Conservation (phyloP, 1,284 basidiomycete genomes). For the Wolfiporia cocos region DNA sequence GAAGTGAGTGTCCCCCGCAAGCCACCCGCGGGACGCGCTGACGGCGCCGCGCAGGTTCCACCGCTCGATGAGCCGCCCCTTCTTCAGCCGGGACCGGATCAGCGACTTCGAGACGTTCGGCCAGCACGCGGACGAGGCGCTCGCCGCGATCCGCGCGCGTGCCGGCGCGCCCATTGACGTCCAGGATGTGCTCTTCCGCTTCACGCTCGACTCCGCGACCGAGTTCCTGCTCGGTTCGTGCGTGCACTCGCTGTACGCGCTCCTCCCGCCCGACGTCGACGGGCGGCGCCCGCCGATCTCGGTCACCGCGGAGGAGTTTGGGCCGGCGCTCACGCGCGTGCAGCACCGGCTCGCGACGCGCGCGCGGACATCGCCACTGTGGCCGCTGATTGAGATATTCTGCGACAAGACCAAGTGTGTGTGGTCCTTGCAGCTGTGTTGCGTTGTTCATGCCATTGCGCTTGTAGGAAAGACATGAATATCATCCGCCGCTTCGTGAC, state of each 20-base stretch:
- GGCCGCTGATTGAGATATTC: slow-evolving; percentile 36
- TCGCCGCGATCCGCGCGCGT: slow-evolving; percentile 39
- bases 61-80: slow-evolving; percentile 45
- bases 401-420: slow-evolving; percentile 32
- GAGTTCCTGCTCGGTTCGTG: slow-evolving; percentile 33
- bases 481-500: slow-evolving; percentile 44
- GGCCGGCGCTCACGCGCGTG: slow-evolving; percentile 19
- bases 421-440: too few relatives aligned
- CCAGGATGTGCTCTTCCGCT: slow-evolving; percentile 28
- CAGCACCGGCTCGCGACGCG: slow-evolving; percentile 36
- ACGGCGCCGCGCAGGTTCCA: slow-evolving; percentile 40
- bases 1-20: slow-evolving; percentile 17
- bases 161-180: slow-evolving; percentile 7
- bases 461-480: too few relatives aligned
- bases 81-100: slow-evolving; percentile 44
- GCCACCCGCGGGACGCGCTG: neutral
- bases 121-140: slow-evolving; percentile 40
- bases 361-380: slow-evolving; percentile 23
- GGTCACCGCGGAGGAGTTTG: slow-evolving; percentile 24
- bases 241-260: slow-evolving; percentile 26
- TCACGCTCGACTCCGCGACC: too few relatives aligned
- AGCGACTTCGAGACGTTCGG: slow-evolving; percentile 47
- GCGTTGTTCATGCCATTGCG: too few relatives aligned
- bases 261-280: slow-evolving; percentile 20
- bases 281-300: slow-evolving; percentile 17